Percentiles rank a stretch among this genome's conserved stretches.
Evolutionary conservation across 495 filamentous ascomycete genomes (phyloP).

Genomic region (Xanthoparmelia taractica): DNA sequence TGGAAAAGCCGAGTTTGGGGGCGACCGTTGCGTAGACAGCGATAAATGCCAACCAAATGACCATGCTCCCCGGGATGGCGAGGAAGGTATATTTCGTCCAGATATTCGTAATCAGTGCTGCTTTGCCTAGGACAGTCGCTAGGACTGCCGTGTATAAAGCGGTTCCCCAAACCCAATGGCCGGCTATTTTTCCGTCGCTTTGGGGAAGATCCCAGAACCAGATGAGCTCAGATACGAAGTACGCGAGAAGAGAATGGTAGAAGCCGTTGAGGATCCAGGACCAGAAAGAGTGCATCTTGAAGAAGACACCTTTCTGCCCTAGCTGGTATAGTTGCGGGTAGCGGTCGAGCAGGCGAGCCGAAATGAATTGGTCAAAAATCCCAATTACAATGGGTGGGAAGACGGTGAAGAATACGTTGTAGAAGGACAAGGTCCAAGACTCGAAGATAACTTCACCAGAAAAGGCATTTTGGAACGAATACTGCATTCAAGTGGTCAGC

Average conservation of each 20-base stretch:
- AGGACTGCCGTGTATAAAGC: conserved; percentile 86
- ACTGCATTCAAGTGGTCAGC: conserved; percentile 48
- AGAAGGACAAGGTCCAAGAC: conserved; percentile 97
- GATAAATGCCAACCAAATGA: conserved; percentile 85
- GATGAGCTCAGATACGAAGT: conserved; percentile 73
- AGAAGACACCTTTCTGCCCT: conserved; percentile 86
- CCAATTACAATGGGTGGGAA: conserved; percentile 91
- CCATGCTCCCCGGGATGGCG: conserved; percentile 88
- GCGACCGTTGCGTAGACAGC: conserved; percentile 86
- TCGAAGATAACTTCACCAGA: conserved; percentile 98
- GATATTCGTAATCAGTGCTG: conserved; percentile 87
- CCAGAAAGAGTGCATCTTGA: conserved; percentile 84
- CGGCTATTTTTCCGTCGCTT: conserved; percentile 66
- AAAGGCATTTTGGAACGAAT: conserved; percentile 96
- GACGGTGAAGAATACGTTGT: conserved; percentile 98
- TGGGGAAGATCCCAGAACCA: conserved; percentile 71
- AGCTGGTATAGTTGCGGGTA: conserved; percentile 96
- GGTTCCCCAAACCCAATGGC: conserved; percentile 97
- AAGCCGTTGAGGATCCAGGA: conserved; percentile 90
- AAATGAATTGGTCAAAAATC: conserved; percentile 97
- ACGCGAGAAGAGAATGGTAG: conserved; percentile 90
- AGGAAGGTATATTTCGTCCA: conserved; percentile 99
- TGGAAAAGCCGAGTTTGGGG: conserved; percentile 73
- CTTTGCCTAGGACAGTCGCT: conserved; percentile 89
- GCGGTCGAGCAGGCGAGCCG: conserved; percentile 87